These are phyloP conservation scores for Colletotrichum orchidophilum DNA, from an alignment of 2,329 filamentous ascomycete genomes.

Conservation along the genomic window DNA sequence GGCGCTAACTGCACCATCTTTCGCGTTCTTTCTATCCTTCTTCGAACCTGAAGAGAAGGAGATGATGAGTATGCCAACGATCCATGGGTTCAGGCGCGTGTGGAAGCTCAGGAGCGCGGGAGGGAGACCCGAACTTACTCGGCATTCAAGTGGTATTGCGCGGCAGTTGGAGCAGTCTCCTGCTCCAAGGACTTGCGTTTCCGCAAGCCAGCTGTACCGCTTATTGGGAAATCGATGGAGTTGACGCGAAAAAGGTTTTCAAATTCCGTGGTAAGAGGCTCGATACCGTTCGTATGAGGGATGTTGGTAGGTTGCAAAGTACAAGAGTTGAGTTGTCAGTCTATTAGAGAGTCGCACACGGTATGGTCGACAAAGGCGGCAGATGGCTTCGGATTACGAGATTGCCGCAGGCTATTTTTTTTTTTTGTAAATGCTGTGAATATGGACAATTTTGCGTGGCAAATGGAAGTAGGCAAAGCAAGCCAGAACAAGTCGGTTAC, in stretches of 20 bases:
- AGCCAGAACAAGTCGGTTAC: not conserved
- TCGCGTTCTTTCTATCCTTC: constrained; percentile 65
- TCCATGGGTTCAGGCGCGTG: not conserved
- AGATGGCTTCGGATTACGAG: constrained; percentile 14
- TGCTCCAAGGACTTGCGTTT: constrained; percentile 32
- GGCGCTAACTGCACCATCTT: constrained; percentile 61
- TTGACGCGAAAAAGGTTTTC: not conserved
- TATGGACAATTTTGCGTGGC: constrained; percentile 11
- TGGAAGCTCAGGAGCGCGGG: not conserved
- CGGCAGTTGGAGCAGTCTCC: constrained; percentile 36
- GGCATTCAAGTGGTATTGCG: constrained; percentile 36
- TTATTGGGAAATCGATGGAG: not conserved
- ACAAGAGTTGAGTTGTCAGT: constrained; percentile 4
- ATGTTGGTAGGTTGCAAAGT: not conserved
- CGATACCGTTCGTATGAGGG: constrained; percentile 8
- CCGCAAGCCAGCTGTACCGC: constrained; percentile 32
- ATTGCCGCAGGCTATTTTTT: constrained; percentile 15
- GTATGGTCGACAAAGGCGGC: constrained; percentile 15
- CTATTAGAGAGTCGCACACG: constrained; percentile 11
- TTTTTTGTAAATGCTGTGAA: constrained; percentile 9
- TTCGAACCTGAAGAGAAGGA: constrained; percentile 49
- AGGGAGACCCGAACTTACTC: constrained; percentile 30
- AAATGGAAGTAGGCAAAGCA: not conserved
- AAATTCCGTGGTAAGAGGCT: not conserved
- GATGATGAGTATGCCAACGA: not conserved